Conservation (phyloP, 345 rosid genomes). For the Acer negundo region DNA sequence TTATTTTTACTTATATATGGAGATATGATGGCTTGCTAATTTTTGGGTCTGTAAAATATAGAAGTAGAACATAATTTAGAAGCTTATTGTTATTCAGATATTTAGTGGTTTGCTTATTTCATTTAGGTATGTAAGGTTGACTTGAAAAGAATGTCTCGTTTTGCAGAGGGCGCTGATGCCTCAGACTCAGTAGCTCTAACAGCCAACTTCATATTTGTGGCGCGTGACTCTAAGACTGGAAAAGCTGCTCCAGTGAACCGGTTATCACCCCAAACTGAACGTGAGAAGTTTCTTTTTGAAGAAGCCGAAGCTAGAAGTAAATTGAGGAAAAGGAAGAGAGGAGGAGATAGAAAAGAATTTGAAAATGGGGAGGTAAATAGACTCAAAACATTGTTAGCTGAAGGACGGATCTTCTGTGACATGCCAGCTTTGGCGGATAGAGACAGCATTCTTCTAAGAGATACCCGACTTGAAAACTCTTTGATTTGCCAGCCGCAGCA, state of each 20-base stretch:
- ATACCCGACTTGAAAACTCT: conserved; percentile 66
- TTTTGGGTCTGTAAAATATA: background rate
- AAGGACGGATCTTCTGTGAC: conserved; percentile 79
- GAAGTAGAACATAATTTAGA: background rate
- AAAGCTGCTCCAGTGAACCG: conserved; percentile 75
- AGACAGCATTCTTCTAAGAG: conserved; percentile 77
- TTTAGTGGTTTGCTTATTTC: background rate
- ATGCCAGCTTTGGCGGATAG: conserved; percentile 88
- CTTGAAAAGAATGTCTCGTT: conserved; percentile 10
- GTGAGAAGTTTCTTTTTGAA: conserved; percentile 57
- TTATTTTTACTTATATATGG: background rate
- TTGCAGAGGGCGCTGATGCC: conserved; percentile 49
- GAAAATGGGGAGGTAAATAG: conserved; percentile 46
- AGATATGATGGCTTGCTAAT: background rate
- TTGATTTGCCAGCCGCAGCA: conserved; percentile 88
- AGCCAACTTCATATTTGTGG: conserved; percentile 85
- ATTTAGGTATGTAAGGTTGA: background rate
- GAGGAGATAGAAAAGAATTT: conserved; percentile 47
- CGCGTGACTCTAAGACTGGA: conserved; percentile 77
- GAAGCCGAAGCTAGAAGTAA: conserved; percentile 79
- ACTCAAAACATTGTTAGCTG: conserved; percentile 56
- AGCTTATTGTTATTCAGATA: background rate
- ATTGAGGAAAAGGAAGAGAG: conserved; percentile 60
- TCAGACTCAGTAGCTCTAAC: conserved; percentile 54
- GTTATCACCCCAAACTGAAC: conserved; percentile 67